Percentiles rank a stretch among this genome's conserved stretches.
phyloP scores from a whole-genome alignment of 768 basidiomycete species.

The Lactarius trivialis region DNA sequence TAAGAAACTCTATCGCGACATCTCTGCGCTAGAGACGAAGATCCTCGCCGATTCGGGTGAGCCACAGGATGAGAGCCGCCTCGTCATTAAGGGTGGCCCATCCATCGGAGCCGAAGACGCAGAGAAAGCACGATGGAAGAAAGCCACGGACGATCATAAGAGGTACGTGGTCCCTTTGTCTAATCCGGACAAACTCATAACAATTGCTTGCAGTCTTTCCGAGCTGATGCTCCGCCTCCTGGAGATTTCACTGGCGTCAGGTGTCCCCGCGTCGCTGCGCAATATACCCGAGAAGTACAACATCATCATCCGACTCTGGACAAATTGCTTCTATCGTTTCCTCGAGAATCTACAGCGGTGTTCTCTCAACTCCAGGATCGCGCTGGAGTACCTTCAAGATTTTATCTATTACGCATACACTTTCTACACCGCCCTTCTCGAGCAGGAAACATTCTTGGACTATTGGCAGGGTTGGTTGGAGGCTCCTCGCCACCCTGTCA shows the following conservation, averaged over 20 bases:
- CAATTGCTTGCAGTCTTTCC: slow-evolving; percentile 53
- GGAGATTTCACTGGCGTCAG: slow-evolving; percentile 75
- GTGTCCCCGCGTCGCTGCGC: slow-evolving; percentile 81
- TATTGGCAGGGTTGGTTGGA: slow-evolving; percentile 91
- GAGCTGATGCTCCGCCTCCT: slow-evolving; percentile 89
- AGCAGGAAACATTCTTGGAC: slow-evolving; percentile 60
- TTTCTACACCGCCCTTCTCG: slow-evolving; percentile 85
- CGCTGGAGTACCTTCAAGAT: slow-evolving; percentile 88
- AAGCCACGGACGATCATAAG: slow-evolving; percentile 74
- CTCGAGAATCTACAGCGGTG: slow-evolving; percentile 87
- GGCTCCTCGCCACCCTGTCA: too few species aligned
- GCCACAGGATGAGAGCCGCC: slow-evolving; percentile 41
- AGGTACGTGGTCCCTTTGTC: slow-evolving; percentile 43
- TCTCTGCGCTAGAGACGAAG: slow-evolving; percentile 72
- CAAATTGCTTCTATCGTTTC: slow-evolving; percentile 81
- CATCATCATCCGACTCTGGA: slow-evolving; percentile 91
- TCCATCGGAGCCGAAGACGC: slow-evolving; percentile 46
- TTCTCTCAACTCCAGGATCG: slow-evolving; percentile 58
- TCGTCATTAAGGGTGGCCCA: slow-evolving; percentile 29
- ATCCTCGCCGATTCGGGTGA: slow-evolving; percentile 56
- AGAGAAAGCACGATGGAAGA: slow-evolving; percentile 72
- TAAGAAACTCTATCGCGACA: slow-evolving; percentile 77
- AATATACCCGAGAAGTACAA: slow-evolving; percentile 92
- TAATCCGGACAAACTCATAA: slow-evolving; percentile 1
- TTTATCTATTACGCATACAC: slow-evolving; percentile 94